phyloP scores from a whole-genome alignment of 1,284 basidiomycete species.

The Takashimella koratensis region DNA sequence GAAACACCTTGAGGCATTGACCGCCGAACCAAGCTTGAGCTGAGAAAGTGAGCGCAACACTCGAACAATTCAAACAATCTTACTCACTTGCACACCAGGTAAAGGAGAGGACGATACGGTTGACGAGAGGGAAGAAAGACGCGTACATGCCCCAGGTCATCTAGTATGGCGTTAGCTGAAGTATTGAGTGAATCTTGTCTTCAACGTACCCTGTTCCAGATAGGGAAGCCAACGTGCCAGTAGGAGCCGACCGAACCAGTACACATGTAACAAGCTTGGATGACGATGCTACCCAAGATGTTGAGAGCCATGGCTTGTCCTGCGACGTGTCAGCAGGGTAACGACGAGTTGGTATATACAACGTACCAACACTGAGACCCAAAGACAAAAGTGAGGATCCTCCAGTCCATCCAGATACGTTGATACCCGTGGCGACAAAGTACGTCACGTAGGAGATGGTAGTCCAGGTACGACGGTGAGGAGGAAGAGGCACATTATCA shows the following conservation, averaged over 20 bases:
- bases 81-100: conserved; percentile 31
- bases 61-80: neutral
- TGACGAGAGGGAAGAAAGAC: conserved; percentile 26
- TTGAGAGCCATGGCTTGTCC: conserved; percentile 30
- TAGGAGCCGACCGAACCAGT: conserved; percentile 28
- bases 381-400: conserved; percentile 27
- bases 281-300: conserved; percentile 22
- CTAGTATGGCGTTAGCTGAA: too few relatives aligned
- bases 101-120: conserved; percentile 32
- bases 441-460: conserved; percentile 26
- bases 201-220: conserved; percentile 28
- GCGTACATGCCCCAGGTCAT: conserved; percentile 29
- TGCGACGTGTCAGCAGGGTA: too few relatives aligned
- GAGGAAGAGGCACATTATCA: conserved; percentile 35
- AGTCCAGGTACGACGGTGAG: conserved; percentile 29
- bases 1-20: conserved; percentile 45
- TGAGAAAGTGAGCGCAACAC: neutral
- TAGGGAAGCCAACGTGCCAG: conserved; percentile 32
- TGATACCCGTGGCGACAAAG: conserved; percentile 25
- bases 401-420: conserved; percentile 29
- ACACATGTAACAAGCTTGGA: conserved; percentile 16
- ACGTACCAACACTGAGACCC: conserved; percentile 21
- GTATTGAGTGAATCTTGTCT: too few relatives aligned
- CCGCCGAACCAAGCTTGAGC: conserved; percentile 45
- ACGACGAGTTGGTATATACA: neutral